Conservation (phyloP, 306 rosid species). For the Argentina anserina region DNA sequence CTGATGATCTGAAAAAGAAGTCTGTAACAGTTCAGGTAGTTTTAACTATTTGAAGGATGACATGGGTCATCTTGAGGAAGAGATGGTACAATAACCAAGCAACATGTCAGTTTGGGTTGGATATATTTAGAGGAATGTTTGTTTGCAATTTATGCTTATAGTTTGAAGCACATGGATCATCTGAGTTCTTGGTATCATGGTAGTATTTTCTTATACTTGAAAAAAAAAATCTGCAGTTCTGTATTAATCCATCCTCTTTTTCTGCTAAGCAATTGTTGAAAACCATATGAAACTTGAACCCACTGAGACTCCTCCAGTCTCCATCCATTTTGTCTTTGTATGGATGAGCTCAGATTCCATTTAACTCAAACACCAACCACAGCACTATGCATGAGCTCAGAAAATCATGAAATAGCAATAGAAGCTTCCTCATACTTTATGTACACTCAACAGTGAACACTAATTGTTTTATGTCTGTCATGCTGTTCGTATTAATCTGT, state of each 20-base stretch:
- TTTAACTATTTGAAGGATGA: neutral
- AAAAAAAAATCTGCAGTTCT: neutral
- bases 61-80: neutral
- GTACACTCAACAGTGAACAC: slow-evolving; percentile 8
- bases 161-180: slow-evolving; percentile 1
- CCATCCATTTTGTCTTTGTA: neutral
- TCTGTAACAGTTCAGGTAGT: neutral
- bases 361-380: neutral
- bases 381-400: slow-evolving; percentile 2
- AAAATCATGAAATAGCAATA: slow-evolving; percentile 22
- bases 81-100: neutral
- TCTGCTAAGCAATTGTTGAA: neutral
- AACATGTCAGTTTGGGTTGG: slow-evolving; percentile 11
- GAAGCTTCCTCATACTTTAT: slow-evolving; percentile 28
- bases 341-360: neutral
- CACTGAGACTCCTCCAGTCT: neutral
- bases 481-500: slow-evolving; percentile 22
- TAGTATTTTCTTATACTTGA: neutral
- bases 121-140: slow-evolving; percentile 7
- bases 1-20: neutral
- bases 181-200: neutral
- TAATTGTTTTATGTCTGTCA: slow-evolving; percentile 36
- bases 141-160: neutral
- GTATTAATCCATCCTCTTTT: neutral
- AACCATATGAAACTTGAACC: neutral